Evolutionary conservation across 805 yeast genomes (phyloP).

Genomic region (Pichia manshurica): DNA sequence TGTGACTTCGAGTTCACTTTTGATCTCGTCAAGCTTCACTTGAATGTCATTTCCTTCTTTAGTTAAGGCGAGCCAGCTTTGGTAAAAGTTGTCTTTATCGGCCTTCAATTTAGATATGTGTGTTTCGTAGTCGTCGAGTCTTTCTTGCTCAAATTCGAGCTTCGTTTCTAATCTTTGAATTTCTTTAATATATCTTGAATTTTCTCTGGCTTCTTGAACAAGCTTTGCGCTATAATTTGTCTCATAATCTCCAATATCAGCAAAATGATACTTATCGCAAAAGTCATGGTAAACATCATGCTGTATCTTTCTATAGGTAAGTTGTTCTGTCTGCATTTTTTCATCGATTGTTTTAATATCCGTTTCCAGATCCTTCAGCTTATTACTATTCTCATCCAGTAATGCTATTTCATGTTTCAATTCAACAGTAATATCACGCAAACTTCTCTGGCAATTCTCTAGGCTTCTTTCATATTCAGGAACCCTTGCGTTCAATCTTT

Average conservation of each 20-base stretch:
- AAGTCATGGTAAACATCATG: constrained; percentile 45
- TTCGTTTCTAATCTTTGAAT: constrained; percentile 56
- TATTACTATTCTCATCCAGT: constrained; percentile 20
- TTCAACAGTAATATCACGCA: constrained; percentile 39
- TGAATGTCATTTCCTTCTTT: constrained; percentile 30
- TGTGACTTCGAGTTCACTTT: constrained; percentile 36
- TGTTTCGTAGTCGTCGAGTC: constrained; percentile 43
- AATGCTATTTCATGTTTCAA: constrained; percentile 39
- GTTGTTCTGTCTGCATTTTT: constrained; percentile 23
- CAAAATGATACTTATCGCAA: constrained; percentile 49
- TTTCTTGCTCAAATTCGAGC: constrained; percentile 57
- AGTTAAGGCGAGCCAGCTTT: constrained; percentile 29
- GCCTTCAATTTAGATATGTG: constrained; percentile 41
- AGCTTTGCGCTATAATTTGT: constrained; percentile 53
- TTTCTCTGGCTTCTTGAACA: constrained; percentile 53
- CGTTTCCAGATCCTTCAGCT: constrained; percentile 12
- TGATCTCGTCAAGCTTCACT: constrained; percentile 33
- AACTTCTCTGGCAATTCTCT: constrained; percentile 21
- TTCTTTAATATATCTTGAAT: constrained; percentile 56
- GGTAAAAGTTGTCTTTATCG: constrained; percentile 35
- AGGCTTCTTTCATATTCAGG: constrained; percentile 27
- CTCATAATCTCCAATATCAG: constrained; percentile 63
- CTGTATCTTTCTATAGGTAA: constrained; percentile 32
- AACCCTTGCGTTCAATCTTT: constrained; percentile 35
- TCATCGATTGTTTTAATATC: constrained; percentile 23